Percentiles rank a stretch among this genome's conserved stretches.
Conservation (phyloP, 202 grass and related monocot species). For the Zoysia matrella region DNA sequence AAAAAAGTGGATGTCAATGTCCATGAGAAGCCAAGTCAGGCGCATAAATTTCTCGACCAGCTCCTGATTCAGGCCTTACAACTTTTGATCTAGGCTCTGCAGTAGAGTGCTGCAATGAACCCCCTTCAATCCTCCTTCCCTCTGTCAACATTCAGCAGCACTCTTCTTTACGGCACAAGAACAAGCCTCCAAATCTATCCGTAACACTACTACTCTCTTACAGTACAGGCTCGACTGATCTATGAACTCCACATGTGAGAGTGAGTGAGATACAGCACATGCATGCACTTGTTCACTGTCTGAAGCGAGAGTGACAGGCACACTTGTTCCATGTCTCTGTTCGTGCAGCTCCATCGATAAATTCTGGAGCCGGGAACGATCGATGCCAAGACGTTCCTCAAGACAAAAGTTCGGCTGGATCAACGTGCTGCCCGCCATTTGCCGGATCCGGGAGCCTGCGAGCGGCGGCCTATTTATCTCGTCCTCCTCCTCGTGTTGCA, state of each 20-base stretch:
- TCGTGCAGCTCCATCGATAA: not conserved
- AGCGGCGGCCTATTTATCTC: not conserved
- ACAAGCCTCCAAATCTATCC: not conserved
- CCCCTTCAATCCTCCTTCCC: too few species aligned
- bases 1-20: not conserved
- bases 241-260: not conserved
- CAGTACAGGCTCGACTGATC: not conserved
- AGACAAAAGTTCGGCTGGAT: not conserved
- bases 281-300: not conserved
- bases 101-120: too few species aligned
- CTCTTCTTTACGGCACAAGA: not conserved
- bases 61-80: not conserved
- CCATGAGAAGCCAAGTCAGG: not conserved
- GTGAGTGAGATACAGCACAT: not conserved
- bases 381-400: slow-evolving; percentile 6
- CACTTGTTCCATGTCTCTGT: slow-evolving; percentile 28
- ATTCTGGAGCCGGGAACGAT: not conserved
- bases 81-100: not conserved
- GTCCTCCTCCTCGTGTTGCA: not conserved
- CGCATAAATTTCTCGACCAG: not conserved
- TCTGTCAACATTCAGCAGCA: not conserved
- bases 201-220: not conserved
- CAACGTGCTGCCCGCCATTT: not conserved
- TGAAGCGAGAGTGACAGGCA: not conserved
- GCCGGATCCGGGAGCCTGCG: not conserved